Percentiles rank a stretch among this genome's conserved stretches.
Evolutionary conservation across 2,329 filamentous ascomycete genomes (phyloP).

Genomic region (Tolypocladium tundrense): DNA sequence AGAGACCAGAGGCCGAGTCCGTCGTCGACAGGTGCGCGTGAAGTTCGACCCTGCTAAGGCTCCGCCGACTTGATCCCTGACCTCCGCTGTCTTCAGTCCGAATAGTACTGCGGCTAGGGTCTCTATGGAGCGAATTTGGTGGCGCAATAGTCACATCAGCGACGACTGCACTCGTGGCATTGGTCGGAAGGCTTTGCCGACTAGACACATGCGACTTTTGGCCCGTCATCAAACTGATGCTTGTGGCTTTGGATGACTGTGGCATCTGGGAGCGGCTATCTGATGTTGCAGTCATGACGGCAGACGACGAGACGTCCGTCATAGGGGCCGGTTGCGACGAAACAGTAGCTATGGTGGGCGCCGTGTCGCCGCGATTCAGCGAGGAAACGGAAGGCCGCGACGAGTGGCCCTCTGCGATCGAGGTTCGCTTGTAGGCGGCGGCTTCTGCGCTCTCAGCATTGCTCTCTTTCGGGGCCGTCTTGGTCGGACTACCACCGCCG

Average conservation of each 20-base stretch:
- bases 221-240: slow-evolving; percentile 33
- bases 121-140: slow-evolving; percentile 39
- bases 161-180: slow-evolving; percentile 29
- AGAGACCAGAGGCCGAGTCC: slow-evolving; percentile 25
- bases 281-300: slow-evolving; percentile 16
- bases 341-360: slow-evolving; percentile 16
- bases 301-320: slow-evolving; percentile 27
- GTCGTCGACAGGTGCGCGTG: slow-evolving; percentile 23
- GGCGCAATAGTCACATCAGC: slow-evolving; percentile 35
- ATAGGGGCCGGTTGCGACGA: slow-evolving; percentile 19
- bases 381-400: slow-evolving; percentile 31
- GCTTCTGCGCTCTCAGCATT: slow-evolving; percentile 24
- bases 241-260: slow-evolving; percentile 36
- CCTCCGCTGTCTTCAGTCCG: slow-evolving; percentile 33
- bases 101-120: slow-evolving; percentile 30
- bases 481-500: slow-evolving; percentile 48
- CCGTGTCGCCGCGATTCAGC: slow-evolving; percentile 30
- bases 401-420: slow-evolving; percentile 26
- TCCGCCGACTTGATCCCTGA: slow-evolving; percentile 27
- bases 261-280: slow-evolving; percentile 31
- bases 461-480: slow-evolving; percentile 21
- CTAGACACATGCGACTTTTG: slow-evolving; percentile 31
- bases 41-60: slow-evolving; percentile 32
- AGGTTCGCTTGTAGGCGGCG: slow-evolving; percentile 32
- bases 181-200: slow-evolving; percentile 30